Conservation (phyloP, 345 rosid species). For the Theobroma cacao region DNA sequence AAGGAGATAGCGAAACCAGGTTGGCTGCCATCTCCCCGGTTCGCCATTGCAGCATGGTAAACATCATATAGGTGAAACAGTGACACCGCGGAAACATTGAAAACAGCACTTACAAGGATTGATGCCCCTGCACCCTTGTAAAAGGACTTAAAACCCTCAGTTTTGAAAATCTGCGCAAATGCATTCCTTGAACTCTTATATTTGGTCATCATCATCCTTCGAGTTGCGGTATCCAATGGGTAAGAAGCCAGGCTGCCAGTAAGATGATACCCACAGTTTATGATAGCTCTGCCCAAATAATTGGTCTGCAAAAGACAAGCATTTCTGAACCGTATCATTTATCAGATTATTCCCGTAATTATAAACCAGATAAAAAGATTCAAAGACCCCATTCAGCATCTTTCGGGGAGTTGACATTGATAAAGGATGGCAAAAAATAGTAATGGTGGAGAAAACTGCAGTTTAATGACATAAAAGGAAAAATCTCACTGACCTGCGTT, state of each 20-base stretch:
- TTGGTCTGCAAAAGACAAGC: background rate
- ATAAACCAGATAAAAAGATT: too few species aligned
- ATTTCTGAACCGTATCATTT: background rate
- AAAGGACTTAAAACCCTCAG: slow-evolving; percentile 2
- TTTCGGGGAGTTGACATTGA: too few species aligned
- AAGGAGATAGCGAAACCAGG: background rate
- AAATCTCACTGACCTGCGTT: background rate
- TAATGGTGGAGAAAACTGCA: background rate
- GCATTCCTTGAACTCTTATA: slow-evolving; percentile 30
- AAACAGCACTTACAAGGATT: background rate
- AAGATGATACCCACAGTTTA: fast-evolving
- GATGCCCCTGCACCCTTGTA: slow-evolving; percentile 1
- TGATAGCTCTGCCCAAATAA: background rate
- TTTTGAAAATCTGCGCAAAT: slow-evolving; percentile 12
- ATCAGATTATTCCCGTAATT: too few species aligned
- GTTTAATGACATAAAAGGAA: too few species aligned
- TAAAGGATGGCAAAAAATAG: too few species aligned
- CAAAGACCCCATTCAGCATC: too few species aligned
- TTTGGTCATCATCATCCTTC: slow-evolving; percentile 41
- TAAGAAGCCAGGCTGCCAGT: slow-evolving; percentile 5
- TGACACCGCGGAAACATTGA: fast-evolving
- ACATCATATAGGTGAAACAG: background rate
- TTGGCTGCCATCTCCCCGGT: background rate
- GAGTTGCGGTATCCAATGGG: slow-evolving; percentile 24
- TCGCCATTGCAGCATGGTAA: background rate